Evolutionary conservation across 495 filamentous ascomycete species (phyloP).

Genomic region (Aspergillus hancockii): DNA sequence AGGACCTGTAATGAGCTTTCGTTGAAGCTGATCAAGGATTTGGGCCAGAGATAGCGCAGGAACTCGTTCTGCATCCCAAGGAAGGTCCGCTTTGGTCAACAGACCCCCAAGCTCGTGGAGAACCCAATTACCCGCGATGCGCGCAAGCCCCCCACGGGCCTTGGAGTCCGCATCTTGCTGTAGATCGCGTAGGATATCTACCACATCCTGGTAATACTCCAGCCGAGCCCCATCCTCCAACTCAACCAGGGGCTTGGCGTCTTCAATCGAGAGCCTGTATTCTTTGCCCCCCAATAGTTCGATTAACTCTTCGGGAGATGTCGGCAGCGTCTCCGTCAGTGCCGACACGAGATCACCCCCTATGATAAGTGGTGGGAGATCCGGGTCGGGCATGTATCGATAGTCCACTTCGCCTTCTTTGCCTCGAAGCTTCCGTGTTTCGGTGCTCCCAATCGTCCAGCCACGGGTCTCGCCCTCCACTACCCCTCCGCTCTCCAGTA

Average conservation of each 20-base stretch:
- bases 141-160: slow-evolving; percentile 30
- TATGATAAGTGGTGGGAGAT: slow-evolving; percentile 79
- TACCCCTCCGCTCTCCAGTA: slow-evolving; percentile 75
- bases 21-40: slow-evolving; percentile 64
- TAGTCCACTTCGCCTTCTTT: slow-evolving; percentile 99
- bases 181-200: slow-evolving; percentile 53
- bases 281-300: slow-evolving; percentile 51
- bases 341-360: slow-evolving; percentile 65
- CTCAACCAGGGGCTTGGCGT: slow-evolving; percentile 77
- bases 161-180: slow-evolving; percentile 32
- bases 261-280: slow-evolving; percentile 75
- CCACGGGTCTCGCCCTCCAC: slow-evolving; percentile 90
- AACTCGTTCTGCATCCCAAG: slow-evolving; percentile 59
- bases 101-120: slow-evolving; percentile 88
- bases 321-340: slow-evolving; percentile 60
- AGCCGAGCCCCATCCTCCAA: slow-evolving; percentile 79
- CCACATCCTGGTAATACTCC: slow-evolving; percentile 79
- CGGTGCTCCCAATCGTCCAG: slow-evolving; percentile 81
- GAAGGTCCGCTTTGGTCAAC: slow-evolving; percentile 50
- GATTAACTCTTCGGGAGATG: slow-evolving; percentile 69
- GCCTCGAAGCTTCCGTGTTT: slow-evolving; percentile 72
- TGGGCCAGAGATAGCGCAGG: slow-evolving; percentile 61
- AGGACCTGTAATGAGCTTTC: slow-evolving; percentile 69
- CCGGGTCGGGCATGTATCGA: slow-evolving; percentile 97
- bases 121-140: slow-evolving; percentile 67